A percentile compares a stretch with the other conserved stretches of the same genome.
Conservation (phyloP, 1,284 basidiomycete species). For the Cryptococcus wingfieldii region DNA sequence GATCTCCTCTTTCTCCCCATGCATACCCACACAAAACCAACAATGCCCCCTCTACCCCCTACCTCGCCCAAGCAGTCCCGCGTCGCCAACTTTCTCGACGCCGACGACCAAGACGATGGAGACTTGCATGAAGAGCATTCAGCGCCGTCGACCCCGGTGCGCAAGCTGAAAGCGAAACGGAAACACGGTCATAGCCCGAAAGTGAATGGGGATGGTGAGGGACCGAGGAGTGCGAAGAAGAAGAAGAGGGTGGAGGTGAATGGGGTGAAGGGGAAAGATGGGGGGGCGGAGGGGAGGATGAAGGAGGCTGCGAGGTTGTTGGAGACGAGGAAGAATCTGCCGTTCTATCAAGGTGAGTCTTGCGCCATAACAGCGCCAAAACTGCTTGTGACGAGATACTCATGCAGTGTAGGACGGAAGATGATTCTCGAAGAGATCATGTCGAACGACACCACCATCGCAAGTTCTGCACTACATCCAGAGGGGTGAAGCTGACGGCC, state of each 20-base stretch:
- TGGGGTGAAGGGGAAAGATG: not conserved
- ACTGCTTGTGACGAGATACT: not conserved
- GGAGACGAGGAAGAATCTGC: slow-evolving; percentile 63
- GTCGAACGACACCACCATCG: slow-evolving; percentile 78
- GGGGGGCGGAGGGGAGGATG: slow-evolving; percentile 11
- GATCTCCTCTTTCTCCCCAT: not conserved
- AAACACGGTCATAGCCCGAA: not conserved
- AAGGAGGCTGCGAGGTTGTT: slow-evolving; percentile 51
- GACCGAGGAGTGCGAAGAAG: not conserved
- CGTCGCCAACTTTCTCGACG: slow-evolving; percentile 18
- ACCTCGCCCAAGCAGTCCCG: not conserved
- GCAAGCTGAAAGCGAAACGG: not conserved
- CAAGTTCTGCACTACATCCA: slow-evolving; percentile 16
- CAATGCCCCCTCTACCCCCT: not conserved
- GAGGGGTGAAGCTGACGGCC: not conserved
- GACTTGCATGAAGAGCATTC: not conserved
- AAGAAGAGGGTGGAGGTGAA: not conserved
- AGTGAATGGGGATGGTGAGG: not conserved
- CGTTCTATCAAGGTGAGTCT: slow-evolving; percentile 66
- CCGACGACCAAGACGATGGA: slow-evolving; percentile 13
- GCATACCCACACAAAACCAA: not conserved
- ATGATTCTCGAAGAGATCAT: slow-evolving; percentile 69
- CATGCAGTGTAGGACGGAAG: slow-evolving; percentile 58
- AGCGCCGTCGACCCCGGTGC: not conserved
- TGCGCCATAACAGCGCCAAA: no score